Evolutionary conservation across 768 basidiomycete genomes (phyloP).

Genomic region (Asterophora parasitica): DNA sequence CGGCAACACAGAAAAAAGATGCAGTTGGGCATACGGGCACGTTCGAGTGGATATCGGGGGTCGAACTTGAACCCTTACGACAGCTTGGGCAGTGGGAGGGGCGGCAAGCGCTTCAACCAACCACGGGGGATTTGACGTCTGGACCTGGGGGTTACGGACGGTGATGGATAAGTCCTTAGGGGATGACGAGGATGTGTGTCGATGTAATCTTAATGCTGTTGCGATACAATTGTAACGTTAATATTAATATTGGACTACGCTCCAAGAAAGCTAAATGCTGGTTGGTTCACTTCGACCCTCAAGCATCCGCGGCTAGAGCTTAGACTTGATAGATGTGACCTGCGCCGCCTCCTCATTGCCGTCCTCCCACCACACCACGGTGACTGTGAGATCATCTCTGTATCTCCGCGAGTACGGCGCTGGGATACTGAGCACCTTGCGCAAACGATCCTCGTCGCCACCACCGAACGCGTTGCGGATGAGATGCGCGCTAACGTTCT

Average conservation of each 20-base stretch:
- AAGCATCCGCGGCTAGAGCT: conserved; percentile 33
- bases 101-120: conserved; percentile 1
- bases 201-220: conserved; percentile 6
- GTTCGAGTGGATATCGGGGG: conserved; percentile 6
- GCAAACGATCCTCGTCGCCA: conserved; percentile 54
- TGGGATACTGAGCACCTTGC: conserved; percentile 74
- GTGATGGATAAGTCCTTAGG: too few relatives aligned
- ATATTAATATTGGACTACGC: conserved; percentile 9
- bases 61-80: conserved; percentile 13
- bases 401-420: conserved; percentile 70
- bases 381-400: conserved; percentile 83
- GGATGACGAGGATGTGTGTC: background rate
- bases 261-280: background rate
- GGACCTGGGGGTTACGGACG: background rate
- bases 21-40: background rate
- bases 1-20: conserved; percentile 2
- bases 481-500: conserved; percentile 74
- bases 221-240: conserved; percentile 12
- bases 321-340: conserved; percentile 37
- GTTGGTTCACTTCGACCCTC: conserved; percentile 1
- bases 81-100: background rate
- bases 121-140: conserved; percentile 15
- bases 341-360: conserved; percentile 42
- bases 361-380: conserved; percentile 82
- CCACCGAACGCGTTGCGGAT: conserved; percentile 94